These are phyloP conservation scores for Talaromyces amestolkiae DNA, from an alignment of 2,329 filamentous ascomycete species.

Conservation along the genomic window DNA sequence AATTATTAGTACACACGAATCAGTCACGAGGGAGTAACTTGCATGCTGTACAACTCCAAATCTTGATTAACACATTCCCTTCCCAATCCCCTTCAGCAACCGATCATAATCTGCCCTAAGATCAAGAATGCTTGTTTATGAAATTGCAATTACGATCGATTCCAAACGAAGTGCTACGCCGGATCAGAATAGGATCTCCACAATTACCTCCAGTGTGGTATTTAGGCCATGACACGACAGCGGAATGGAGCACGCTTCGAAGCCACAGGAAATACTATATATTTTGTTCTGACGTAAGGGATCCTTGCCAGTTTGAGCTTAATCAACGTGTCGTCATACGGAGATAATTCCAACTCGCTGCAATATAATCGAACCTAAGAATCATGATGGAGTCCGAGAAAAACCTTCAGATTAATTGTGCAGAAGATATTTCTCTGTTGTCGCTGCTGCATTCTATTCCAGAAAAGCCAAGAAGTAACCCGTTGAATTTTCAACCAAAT, in stretches of 20 bases:
- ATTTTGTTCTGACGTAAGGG: background rate
- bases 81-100: background rate
- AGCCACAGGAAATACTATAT: background rate
- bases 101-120: background rate
- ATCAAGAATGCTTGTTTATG: too few relatives aligned
- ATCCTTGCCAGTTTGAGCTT: background rate
- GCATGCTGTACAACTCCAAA: conserved; percentile 3
- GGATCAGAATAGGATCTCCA: background rate
- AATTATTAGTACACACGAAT: conserved; percentile 5
- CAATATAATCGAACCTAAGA: background rate
- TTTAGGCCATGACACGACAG: background rate
- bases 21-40: background rate
- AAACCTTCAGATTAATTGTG: conserved; percentile 4
- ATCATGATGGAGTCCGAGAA: background rate
- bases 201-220: background rate
- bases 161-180: background rate
- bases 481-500: background rate
- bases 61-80: conserved; percentile 5
- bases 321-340: background rate
- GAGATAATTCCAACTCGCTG: background rate
- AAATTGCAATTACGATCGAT: background rate
- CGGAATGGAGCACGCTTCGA: background rate
- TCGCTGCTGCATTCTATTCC: conserved; percentile 16
- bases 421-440: conserved; percentile 19
- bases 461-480: background rate